These are phyloP conservation scores for Fraxinus americana DNA, from an alignment of 257 asterid species.

Conservation along the genomic window DNA sequence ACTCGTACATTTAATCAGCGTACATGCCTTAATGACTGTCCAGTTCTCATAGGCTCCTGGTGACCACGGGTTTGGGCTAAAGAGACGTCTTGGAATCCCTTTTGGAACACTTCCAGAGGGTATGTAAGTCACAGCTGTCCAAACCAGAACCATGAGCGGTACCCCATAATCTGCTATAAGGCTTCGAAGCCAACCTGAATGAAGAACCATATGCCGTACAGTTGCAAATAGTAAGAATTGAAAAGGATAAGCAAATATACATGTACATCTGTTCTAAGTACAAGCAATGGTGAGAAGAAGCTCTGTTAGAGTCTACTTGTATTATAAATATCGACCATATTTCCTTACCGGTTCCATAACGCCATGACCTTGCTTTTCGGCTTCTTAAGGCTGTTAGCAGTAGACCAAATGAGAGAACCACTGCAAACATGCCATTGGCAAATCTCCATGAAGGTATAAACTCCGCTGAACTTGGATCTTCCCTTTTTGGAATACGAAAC, in stretches of 20 bases:
- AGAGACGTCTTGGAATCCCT: slow-evolving; percentile 88
- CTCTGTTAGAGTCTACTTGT: not conserved
- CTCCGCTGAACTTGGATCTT: slow-evolving; percentile 40
- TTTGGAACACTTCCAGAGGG: slow-evolving; percentile 76
- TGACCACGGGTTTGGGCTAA: slow-evolving; percentile 97
- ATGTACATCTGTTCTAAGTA: not conserved
- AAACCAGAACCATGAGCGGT: slow-evolving; percentile 86
- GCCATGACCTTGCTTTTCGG: slow-evolving; percentile 91
- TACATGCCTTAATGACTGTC: slow-evolving; percentile 85
- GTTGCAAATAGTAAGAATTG: not conserved
- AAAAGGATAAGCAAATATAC: not conserved
- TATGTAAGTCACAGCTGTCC: slow-evolving; percentile 83
- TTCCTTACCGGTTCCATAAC: slow-evolving; percentile 74
- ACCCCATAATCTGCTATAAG: slow-evolving; percentile 92
- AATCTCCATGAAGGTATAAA: slow-evolving; percentile 82
- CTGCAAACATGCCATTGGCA: slow-evolving; percentile 86
- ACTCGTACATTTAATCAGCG: slow-evolving; percentile 4
- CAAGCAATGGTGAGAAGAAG: not conserved
- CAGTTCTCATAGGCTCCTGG: slow-evolving; percentile 87
- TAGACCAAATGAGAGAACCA: slow-evolving; percentile 80
- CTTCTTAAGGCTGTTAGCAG: slow-evolving; percentile 72
- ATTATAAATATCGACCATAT: not conserved
- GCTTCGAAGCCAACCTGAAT: slow-evolving; percentile 84
- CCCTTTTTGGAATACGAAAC: slow-evolving; percentile 74
- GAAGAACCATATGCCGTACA: not conserved